phyloP scores from a whole-genome alignment of 371 early-diverging fungal genomes.

The Capillidium heterosporum region DNA sequence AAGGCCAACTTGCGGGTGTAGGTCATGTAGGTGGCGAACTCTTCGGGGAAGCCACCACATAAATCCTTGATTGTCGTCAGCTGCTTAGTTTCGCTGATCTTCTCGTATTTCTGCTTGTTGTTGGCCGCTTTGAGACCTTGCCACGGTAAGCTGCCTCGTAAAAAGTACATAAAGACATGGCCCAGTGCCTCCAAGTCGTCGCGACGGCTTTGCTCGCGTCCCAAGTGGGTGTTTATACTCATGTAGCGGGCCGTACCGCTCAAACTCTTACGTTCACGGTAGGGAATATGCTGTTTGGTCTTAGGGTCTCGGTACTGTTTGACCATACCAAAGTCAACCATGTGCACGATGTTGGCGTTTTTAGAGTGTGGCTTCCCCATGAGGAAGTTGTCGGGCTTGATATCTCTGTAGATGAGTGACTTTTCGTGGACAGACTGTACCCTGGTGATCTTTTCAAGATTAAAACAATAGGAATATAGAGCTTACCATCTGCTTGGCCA shows the following conservation, averaged over 20 bases:
- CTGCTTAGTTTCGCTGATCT: conserved; percentile 84
- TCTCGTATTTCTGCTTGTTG: conserved; percentile 88
- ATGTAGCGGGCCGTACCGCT: conserved; percentile 94
- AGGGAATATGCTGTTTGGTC: conserved; percentile 80
- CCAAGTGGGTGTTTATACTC: conserved; percentile 88
- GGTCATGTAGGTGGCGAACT: conserved; percentile 20
- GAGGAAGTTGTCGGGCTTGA: conserved; percentile 95
- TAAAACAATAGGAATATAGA: neutral
- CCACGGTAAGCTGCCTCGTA: conserved; percentile 88
- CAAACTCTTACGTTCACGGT: conserved; percentile 69
- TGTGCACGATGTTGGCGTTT: conserved; percentile 37
- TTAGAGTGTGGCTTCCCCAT: conserved; percentile 45
- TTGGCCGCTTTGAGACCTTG: conserved; percentile 83
- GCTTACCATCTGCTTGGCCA: conserved; percentile 35
- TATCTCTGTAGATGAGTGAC: conserved; percentile 87
- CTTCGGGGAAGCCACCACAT: conserved; percentile 60
- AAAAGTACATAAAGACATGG: conserved; percentile 89
- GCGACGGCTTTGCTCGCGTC: conserved; percentile 84
- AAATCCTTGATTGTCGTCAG: conserved; percentile 51
- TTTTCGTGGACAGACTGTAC: conserved; percentile 80
- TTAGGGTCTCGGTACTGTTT: conserved; percentile 82
- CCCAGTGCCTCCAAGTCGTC: conserved; percentile 93
- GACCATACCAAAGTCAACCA: conserved; percentile 92
- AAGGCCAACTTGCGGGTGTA: conserved; percentile 74
- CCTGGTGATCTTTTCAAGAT: conserved; percentile 34